Conservation (phyloP, 768 basidiomycete genomes). For the Trichaptum fuscoviolaceum region DNA sequence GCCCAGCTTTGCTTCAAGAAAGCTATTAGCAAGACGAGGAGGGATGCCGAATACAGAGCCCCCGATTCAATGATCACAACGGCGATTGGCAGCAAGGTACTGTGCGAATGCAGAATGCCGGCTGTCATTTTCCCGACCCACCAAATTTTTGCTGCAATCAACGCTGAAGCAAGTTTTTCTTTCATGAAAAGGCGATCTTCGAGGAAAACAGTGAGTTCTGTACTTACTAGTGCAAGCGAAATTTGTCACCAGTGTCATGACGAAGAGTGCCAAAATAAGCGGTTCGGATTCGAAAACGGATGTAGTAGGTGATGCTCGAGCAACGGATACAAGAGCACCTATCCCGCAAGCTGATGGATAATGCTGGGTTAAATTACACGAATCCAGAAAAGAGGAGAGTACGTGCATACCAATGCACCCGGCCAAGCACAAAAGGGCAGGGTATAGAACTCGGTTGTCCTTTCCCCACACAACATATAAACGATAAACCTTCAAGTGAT, state of each 20-base stretch:
- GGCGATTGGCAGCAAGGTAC: slow-evolving; percentile 28
- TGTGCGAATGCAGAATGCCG: slow-evolving; percentile 18
- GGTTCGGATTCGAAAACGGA: slow-evolving; percentile 25
- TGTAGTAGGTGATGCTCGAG: slow-evolving; percentile 19
- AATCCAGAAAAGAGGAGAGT: background rate
- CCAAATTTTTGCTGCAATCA: slow-evolving; percentile 32
- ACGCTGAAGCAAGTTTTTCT: slow-evolving; percentile 11
- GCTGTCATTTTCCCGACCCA: slow-evolving; percentile 22
- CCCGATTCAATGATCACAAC: slow-evolving; percentile 34
- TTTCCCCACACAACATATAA: slow-evolving; percentile 31
- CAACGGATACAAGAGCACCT: slow-evolving; percentile 28
- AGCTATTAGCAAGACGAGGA: slow-evolving; percentile 28
- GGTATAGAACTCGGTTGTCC: slow-evolving; percentile 17
- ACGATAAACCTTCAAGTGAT: slow-evolving; percentile 22
- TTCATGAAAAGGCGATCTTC: too few species aligned
- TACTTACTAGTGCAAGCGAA: slow-evolving; percentile 30
- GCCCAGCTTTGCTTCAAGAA: slow-evolving; percentile 28
- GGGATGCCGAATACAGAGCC: slow-evolving; percentile 30
- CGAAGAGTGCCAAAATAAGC: slow-evolving; percentile 36
- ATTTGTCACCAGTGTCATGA: slow-evolving; percentile 33
- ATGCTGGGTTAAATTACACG: too few species aligned
- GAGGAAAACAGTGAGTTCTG: background rate
- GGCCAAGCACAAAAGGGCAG: slow-evolving; percentile 25
- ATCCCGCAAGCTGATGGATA: slow-evolving; percentile 22
- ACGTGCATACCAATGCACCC: slow-evolving; percentile 26